Conservation (phyloP, 2,329 filamentous ascomycete species). For the Thielaviopsis ethacetica region DNA sequence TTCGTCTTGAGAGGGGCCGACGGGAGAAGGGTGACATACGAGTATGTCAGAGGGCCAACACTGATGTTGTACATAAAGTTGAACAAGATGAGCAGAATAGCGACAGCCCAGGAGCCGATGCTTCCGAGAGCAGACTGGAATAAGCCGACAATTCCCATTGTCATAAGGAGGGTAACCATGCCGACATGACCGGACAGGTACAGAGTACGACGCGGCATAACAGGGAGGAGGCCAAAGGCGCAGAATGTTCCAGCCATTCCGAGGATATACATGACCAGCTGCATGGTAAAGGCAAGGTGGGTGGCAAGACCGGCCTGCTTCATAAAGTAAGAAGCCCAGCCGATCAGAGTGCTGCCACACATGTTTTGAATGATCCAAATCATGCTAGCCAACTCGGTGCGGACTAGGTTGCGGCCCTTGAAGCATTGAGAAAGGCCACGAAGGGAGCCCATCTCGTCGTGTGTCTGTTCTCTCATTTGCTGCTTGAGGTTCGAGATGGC, state of each 20-base stretch:
- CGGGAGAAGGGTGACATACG: slow-evolving; percentile 20
- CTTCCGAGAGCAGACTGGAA: slow-evolving; percentile 23
- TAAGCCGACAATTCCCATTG: slow-evolving; percentile 24
- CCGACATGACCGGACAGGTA: slow-evolving; percentile 24
- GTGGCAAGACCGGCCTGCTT: slow-evolving; percentile 19
- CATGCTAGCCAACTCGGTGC: slow-evolving; percentile 22
- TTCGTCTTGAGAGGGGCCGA: slow-evolving; percentile 21
- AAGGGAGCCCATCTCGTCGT: slow-evolving; percentile 14
- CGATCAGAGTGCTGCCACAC: slow-evolving; percentile 18
- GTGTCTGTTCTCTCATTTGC: slow-evolving; percentile 6
- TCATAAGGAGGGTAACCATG: slow-evolving; percentile 21
- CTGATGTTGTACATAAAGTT: slow-evolving; percentile 19
- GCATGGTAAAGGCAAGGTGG: slow-evolving; percentile 15
- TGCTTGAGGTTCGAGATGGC: slow-evolving; percentile 13
- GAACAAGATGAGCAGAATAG: slow-evolving; percentile 17
- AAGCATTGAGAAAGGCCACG: slow-evolving; percentile 27
- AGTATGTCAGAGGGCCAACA: slow-evolving; percentile 21
- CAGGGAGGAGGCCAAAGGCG: slow-evolving; percentile 22
- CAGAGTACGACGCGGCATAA: slow-evolving; percentile 24
- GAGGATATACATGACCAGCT: slow-evolving; percentile 20
- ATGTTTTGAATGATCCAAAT: slow-evolving; percentile 18
- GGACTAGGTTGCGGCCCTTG: slow-evolving; percentile 23
- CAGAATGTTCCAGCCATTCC: slow-evolving; percentile 25
- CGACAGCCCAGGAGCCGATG: slow-evolving; percentile 13
- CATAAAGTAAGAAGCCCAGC: slow-evolving; percentile 23